Evolutionary conservation across 2,329 filamentous ascomycete genomes (phyloP).

Genomic region (Cytospora leucostoma): DNA sequence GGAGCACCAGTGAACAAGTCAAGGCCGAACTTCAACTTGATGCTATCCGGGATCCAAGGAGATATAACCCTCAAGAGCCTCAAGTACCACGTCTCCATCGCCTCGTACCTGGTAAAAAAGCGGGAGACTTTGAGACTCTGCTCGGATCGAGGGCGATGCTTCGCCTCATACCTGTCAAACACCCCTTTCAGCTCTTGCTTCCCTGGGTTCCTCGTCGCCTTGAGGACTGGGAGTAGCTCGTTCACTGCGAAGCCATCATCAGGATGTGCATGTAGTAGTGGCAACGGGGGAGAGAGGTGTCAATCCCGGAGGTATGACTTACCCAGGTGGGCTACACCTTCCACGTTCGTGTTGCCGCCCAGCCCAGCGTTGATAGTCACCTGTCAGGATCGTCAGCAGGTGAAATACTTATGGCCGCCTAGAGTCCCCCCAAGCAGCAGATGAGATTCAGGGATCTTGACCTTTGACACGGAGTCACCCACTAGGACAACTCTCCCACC

Average conservation of each 20-base stretch:
- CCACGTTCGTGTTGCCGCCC: conserved; percentile 25
- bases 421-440: neutral
- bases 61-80: conserved; percentile 2
- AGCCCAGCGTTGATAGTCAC: conserved; percentile 27
- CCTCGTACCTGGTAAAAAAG: conserved; percentile 31
- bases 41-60: conserved; percentile 14
- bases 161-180: conserved; percentile 28
- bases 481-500: conserved; percentile 27
- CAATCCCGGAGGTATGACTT: neutral
- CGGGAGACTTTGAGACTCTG: conserved; percentile 25
- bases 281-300: neutral
- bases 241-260: conserved; percentile 10
- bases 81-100: conserved; percentile 31
- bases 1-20: neutral
- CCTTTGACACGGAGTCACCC: conserved; percentile 24
- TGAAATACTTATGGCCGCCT: neutral
- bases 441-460: neutral
- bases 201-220: conserved; percentile 21
- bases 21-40: neutral
- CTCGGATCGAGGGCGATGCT: conserved; percentile 30
- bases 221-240: conserved; percentile 28
- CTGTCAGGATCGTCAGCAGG: neutral
- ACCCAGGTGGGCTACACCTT: conserved; percentile 21
- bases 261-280: neutral
- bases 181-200: conserved; percentile 25